phyloP scores from a whole-genome alignment of 306 rosid species.

The Begonia masoniana region DNA sequence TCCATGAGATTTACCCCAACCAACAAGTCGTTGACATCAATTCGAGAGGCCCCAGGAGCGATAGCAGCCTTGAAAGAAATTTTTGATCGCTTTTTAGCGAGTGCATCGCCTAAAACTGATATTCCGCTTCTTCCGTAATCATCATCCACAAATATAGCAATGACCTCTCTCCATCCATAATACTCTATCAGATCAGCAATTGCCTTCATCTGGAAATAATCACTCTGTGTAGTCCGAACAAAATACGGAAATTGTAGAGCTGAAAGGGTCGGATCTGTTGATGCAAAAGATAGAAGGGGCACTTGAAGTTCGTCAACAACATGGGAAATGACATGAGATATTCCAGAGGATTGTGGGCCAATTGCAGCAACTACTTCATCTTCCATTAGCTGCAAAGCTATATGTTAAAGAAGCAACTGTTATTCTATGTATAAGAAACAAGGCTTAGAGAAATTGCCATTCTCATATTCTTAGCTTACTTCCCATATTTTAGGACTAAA shows the following conservation, averaged over 20 bases:
- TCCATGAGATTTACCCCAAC: slow-evolving; percentile 65
- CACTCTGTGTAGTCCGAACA: slow-evolving; percentile 65
- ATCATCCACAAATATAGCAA: slow-evolving; percentile 77
- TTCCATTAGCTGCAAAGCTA: slow-evolving; percentile 83
- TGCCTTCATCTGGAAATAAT: slow-evolving; percentile 72
- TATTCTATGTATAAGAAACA: neutral
- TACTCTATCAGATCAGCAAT: slow-evolving; percentile 56
- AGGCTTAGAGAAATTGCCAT: no score
- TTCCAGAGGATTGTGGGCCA: slow-evolving; percentile 96
- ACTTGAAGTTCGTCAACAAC: slow-evolving; percentile 76
- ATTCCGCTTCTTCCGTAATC: slow-evolving; percentile 76
- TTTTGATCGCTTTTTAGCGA: slow-evolving; percentile 56
- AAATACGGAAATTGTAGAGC: slow-evolving; percentile 75
- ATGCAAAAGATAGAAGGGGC: slow-evolving; percentile 79
- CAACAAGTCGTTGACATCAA: slow-evolving; percentile 32
- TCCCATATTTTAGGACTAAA: no score
- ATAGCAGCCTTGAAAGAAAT: slow-evolving; percentile 71
- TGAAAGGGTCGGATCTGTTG: slow-evolving; percentile 78
- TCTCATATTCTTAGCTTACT: no score
- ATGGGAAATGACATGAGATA: slow-evolving; percentile 84
- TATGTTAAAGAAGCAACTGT: slow-evolving; percentile 19
- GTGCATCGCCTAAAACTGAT: slow-evolving; percentile 53
- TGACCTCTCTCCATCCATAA: slow-evolving; percentile 64
- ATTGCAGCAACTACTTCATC: slow-evolving; percentile 55
- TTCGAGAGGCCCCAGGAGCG: slow-evolving; percentile 28